Evolutionary conservation across 1,139 yeast genomes (phyloP), one percentile per base, ranked within the genome.

Genomic region (Zygoascus hellenicus): DNA sequence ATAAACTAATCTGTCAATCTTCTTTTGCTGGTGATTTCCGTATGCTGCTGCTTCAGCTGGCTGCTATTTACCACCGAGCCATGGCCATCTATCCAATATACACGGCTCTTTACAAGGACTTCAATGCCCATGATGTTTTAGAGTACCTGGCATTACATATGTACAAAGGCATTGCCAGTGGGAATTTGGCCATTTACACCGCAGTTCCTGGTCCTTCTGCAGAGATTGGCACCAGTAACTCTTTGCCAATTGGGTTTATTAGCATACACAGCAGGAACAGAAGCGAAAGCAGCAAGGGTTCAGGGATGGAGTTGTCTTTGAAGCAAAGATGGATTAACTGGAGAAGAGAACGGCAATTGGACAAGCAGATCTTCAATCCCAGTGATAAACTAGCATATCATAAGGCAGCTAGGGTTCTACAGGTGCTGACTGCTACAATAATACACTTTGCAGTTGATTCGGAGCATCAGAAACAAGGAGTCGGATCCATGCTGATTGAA

Each of bases 401-500:
- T 17, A 31, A 17, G 14, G 43, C 43, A n/a, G 16, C 38, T 32
- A 32, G 38, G 11, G 32, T 41, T 32, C 5, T 32, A 28, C 43
- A 33, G 11, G 13, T 11, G n/a, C 19, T 26, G n/a, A 22, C 31
- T 10, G 38, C 29, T 19, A 36, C 39, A n/a, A 33, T 43, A 17
- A 31, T 17, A 41, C 42, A 43, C 29, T 47, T 52, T n/a, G 54
- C 49, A 2, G 51, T 51, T n/a, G 44, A 38, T 15, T 50, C 51
- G 1, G 43, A 42, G 14, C 37, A 13, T 35, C 53, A 48, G 41
- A 31, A 43, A 30, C 38, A 29, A 17, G 50, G 52, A 3, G 14
- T 50, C 7, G 55, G 54, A 11, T 32, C 41, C 5, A 14, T 17
- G 13, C 45, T 52, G n/a, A 32, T 49, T 9, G 30, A 41, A 13